These are phyloP conservation scores for Lasiosphaeria hispida DNA, from an alignment of 495 filamentous ascomycete genomes.

Conservation along the genomic window DNA sequence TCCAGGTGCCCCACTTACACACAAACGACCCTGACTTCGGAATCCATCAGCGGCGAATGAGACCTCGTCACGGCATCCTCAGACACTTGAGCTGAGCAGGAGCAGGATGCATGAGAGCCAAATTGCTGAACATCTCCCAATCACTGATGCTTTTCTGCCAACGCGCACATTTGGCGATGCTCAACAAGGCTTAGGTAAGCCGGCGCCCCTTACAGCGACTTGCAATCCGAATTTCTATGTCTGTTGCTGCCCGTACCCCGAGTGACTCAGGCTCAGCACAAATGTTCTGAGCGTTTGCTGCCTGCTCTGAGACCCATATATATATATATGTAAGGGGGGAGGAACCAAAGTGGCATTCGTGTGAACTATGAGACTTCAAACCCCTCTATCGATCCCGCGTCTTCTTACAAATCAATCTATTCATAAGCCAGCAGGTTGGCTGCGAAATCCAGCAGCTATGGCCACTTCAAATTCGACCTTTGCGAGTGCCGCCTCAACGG, in stretches of 20 bases:
- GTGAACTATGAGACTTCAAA: constrained; percentile 20
- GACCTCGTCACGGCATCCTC: background rate
- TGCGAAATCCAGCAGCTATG: constrained; percentile 14
- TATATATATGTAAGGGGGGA: background rate
- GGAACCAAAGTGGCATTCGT: background rate
- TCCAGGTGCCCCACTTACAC: constrained; percentile 4
- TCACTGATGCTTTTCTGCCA: background rate
- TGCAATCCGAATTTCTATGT: background rate
- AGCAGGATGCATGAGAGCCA: background rate
- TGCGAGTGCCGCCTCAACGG: background rate
- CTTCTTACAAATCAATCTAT: constrained; percentile 13
- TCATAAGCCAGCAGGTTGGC: constrained; percentile 7
- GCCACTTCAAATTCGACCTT: constrained; percentile 10
- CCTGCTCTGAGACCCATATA: background rate
- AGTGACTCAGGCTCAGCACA: constrained; percentile 5
- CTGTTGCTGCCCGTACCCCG: background rate
- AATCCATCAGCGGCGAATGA: constrained; percentile 8
- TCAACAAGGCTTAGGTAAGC: constrained; percentile 4
- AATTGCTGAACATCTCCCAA: background rate
- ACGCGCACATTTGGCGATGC: background rate
- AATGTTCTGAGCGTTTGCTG: background rate
- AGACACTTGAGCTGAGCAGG: background rate
- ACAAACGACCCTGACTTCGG: background rate
- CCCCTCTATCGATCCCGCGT: constrained; percentile 3
- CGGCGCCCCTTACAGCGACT: background rate